phyloP scores from a whole-genome alignment of 2,329 filamentous ascomycete species.

The Akanthomyces dipterigenus region DNA sequence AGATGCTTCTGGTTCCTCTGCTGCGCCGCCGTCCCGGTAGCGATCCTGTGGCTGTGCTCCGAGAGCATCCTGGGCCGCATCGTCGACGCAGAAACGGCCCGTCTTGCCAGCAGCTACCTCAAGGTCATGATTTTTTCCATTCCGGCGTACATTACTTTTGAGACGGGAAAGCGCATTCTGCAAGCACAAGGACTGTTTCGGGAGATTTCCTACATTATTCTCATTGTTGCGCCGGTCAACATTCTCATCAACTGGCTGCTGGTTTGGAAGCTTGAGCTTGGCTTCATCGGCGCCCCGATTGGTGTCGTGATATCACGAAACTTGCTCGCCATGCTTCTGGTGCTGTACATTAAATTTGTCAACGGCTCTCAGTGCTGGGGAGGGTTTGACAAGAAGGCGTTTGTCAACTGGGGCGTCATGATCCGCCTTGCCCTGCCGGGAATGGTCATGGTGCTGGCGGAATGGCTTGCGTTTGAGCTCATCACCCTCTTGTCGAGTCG shows the following conservation, averaged over 20 bases:
- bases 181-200: constrained; percentile 78
- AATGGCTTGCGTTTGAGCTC: constrained; percentile 89
- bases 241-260: constrained; percentile 71
- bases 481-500: constrained; percentile 76
- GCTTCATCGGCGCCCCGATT: constrained; percentile 75
- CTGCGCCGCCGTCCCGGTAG: constrained; percentile 66
- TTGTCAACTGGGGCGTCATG: constrained; percentile 75
- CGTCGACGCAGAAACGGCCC: constrained; percentile 51
- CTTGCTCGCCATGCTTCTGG: constrained; percentile 65
- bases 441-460: constrained; percentile 88
- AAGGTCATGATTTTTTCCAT: constrained; percentile 67
- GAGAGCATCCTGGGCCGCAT: constrained; percentile 51
- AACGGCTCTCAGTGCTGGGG: constrained; percentile 77
- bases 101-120: constrained; percentile 67
- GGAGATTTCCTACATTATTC: constrained; percentile 68
- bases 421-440: constrained; percentile 80
- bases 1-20: constrained; percentile 75
- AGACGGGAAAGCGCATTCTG: constrained; percentile 71
- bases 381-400: constrained; percentile 63
- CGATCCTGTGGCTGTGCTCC: constrained; percentile 63
- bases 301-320: constrained; percentile 73
- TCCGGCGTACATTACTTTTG: constrained; percentile 70
- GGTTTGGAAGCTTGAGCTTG: constrained; percentile 63
- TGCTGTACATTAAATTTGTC: constrained; percentile 69
- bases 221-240: constrained; percentile 71